Base-by-base conservation (phyloP, 2,329 filamentous ascomycete genomes). In the Aspergillus aculeatinus region DNA sequence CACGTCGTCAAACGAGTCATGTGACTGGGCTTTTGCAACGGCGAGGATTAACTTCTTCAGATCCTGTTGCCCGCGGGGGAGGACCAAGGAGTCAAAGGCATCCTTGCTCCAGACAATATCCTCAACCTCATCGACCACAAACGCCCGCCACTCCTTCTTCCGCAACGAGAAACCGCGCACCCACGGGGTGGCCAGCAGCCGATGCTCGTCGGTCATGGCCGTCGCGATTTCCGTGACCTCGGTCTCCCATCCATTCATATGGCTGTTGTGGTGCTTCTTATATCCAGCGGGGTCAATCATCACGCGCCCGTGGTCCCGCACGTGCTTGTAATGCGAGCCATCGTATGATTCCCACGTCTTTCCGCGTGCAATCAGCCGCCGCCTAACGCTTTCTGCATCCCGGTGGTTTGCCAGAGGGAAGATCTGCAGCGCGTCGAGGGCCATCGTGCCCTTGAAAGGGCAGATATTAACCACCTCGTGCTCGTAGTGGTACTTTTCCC, bases 281-380 rank as follows among this genome's bases (percentile, higher is more conserved):
- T 27, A 27, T n/a, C 33, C 35, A 10, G 51, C 55, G 5, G 48
- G 27, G 27, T 57, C 55, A 27, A 57, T 47, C 11, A 51, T 50
- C 2, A 59, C 54, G 4, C 27, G 33, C 44, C 59, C 57, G 23
- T 53, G 55, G 6, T 82, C 82, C 27, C 80, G 73, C 63, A 84
- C 84, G 0, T 76, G 73, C 56, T 78, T 79, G 69, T 82, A 84
- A 57, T 83, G 78, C 25, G 78, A 79, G 1, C 82, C 82, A 48
- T 77, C 77, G 31, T 83, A 72, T 9, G 69, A 63, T 60, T 83
- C 81, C 59, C 81, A 77, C 48, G 76, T 75, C 25, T 74, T 74
- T 10, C 82, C 83, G 9, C 81, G 78, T 33, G 76, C 72, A 31
- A 80, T 74, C 14, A 85, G 71, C 9, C 72, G 69, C 7, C 70